A percentile compares a stretch with the other conserved stretches of the same genome.
phyloP scores from a whole-genome alignment of 768 basidiomycete species.

The Termitomyces sp. region DNA sequence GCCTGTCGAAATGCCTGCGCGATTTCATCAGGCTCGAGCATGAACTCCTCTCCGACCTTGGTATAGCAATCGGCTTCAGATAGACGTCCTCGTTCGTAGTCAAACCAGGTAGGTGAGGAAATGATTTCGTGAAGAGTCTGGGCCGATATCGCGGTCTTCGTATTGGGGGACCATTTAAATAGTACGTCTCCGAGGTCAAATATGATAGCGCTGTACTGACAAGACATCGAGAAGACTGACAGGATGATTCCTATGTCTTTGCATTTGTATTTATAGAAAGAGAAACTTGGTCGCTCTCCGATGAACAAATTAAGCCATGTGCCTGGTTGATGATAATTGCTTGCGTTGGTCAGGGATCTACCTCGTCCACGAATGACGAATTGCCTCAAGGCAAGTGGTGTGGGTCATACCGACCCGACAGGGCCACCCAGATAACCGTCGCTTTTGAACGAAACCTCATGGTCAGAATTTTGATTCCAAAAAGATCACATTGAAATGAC shows the following conservation, averaged over 20 bases:
- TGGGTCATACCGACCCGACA: slow-evolving; percentile 5
- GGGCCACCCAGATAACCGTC: slow-evolving; percentile 4
- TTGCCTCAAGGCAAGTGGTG: slow-evolving; percentile 15
- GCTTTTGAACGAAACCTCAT: slow-evolving; percentile 7
- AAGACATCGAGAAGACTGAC: slow-evolving; percentile 4
- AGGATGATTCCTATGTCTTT: neutral
- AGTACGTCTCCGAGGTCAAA: slow-evolving; percentile 54
- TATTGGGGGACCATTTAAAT: slow-evolving; percentile 46
- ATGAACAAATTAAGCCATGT: slow-evolving; percentile 9
- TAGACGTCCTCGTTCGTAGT: slow-evolving; percentile 45
- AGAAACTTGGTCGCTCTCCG: neutral
- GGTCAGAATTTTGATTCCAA: slow-evolving; percentile 3
- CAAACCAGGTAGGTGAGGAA: slow-evolving; percentile 41
- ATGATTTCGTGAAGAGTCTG: slow-evolving; percentile 35
- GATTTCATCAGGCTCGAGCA: slow-evolving; percentile 31
- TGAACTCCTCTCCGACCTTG: slow-evolving; percentile 32
- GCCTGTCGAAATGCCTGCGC: slow-evolving; percentile 39
- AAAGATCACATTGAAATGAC: neutral
- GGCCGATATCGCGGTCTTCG: slow-evolving; percentile 36
- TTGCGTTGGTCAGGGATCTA: slow-evolving; percentile 3
- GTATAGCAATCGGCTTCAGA: slow-evolving; percentile 38
- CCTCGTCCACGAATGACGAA: slow-evolving; percentile 9
- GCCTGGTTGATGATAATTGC: slow-evolving; percentile 10
- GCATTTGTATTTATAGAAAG: slow-evolving; percentile 8
- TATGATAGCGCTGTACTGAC: slow-evolving; percentile 31